Conservation (phyloP, 306 rosid genomes). For the Malus fusca region DNA sequence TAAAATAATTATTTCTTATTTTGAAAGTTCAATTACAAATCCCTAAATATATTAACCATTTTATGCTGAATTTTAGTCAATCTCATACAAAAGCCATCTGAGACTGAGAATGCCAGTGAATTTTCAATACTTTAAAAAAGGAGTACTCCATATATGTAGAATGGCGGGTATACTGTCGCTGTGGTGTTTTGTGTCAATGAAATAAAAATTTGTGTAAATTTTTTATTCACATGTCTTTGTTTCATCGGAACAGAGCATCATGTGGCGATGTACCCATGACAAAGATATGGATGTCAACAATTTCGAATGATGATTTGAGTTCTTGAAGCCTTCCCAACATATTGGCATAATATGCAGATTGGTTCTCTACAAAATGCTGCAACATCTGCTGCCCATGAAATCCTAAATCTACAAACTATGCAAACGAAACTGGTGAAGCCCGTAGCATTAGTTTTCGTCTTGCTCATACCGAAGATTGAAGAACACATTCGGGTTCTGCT, state of each 20-base stretch:
- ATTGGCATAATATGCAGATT: too few relatives aligned
- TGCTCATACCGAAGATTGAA: not conserved
- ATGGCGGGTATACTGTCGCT: too few relatives aligned
- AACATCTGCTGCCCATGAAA: not conserved
- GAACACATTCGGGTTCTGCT: not conserved
- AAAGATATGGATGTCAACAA: too few relatives aligned
- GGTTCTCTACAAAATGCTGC: too few relatives aligned
- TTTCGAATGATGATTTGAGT: too few relatives aligned
- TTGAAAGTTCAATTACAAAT: not conserved
- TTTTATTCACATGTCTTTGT: too few relatives aligned
- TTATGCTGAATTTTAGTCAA: not conserved
- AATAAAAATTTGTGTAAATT: too few relatives aligned
- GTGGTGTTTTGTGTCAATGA: too few relatives aligned
- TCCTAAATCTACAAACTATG: slow-evolving; percentile 1
- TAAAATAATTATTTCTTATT: not conserved
- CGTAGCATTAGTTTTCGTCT: not conserved
- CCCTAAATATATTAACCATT: not conserved
- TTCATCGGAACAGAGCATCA: too few relatives aligned
- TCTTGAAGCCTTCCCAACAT: too few relatives aligned
- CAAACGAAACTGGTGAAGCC: not conserved
- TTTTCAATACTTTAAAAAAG: not conserved
- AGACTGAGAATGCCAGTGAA: not conserved
- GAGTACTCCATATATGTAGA: too few relatives aligned
- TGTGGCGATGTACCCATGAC: too few relatives aligned
- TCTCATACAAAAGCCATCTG: not conserved